A percentile compares a stretch with the other conserved stretches of the same genome.
These are phyloP conservation scores for Tolypocladium tropicale DNA, from an alignment of 2,329 filamentous ascomycete genomes.

Conservation along the genomic window DNA sequence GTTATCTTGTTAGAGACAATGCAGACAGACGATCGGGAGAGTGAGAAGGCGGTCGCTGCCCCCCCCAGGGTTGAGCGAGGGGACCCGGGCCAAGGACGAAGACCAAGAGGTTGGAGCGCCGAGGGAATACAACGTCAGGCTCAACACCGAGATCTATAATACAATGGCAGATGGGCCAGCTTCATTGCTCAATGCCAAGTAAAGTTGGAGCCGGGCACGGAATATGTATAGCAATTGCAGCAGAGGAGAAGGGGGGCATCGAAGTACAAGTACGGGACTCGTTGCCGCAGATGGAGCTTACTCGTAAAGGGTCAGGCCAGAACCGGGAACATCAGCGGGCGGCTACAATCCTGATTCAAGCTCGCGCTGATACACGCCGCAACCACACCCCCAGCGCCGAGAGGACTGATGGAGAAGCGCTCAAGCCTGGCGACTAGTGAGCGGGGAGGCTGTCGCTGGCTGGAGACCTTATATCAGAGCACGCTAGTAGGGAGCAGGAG, in stretches of 20 bases:
- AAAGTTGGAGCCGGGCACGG: neutral
- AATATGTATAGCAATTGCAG: neutral
- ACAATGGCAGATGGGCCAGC: neutral
- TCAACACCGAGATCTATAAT: neutral
- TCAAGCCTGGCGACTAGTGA: conserved; percentile 3
- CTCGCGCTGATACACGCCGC: neutral
- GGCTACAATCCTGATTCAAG: conserved; percentile 2
- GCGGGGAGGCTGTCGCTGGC: conserved; percentile 3
- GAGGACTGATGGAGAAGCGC: conserved; percentile 1
- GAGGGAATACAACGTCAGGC: neutral
- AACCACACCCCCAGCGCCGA: neutral
- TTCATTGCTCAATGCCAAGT: neutral
- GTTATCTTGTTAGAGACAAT: neutral
- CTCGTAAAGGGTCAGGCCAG: neutral
- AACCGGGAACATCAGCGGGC: neutral
- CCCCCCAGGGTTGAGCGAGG: no score
- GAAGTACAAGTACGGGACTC: neutral
- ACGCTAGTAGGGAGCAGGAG: conserved; percentile 2
- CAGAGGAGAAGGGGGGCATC: neutral
- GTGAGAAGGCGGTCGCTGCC: neutral
- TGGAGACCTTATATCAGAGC: conserved; percentile 1
- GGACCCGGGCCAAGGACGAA: no score
- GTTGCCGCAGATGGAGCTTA: neutral
- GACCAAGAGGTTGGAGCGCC: neutral
- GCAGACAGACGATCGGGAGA: neutral